Conservation (phyloP, 2,329 filamentous ascomycete species). For the Calonectria pteridis region DNA sequence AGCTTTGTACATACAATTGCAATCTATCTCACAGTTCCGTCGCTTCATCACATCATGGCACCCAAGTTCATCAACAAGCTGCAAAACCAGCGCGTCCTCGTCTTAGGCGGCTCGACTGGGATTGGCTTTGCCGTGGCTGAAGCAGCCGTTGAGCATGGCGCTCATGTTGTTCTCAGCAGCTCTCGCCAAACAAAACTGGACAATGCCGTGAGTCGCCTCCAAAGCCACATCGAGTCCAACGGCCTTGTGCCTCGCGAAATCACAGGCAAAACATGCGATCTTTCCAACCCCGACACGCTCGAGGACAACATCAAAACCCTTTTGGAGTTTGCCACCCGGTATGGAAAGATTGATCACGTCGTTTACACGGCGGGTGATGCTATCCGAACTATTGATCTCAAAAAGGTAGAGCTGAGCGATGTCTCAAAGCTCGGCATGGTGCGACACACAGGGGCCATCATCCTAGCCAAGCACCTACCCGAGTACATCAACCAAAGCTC, state of each 20-base stretch:
- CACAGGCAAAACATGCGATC: constrained; percentile 40
- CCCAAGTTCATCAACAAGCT: constrained; percentile 51
- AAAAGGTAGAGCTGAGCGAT: constrained; percentile 54
- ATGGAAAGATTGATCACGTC: constrained; percentile 68
- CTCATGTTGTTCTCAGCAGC: constrained; percentile 70
- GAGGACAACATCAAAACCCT: constrained; percentile 63
- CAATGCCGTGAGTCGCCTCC: constrained; percentile 58
- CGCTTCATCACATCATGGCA: constrained; percentile 16
- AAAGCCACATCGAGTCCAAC: constrained; percentile 42
- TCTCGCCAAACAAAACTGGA: constrained; percentile 65
- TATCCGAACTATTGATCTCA: constrained; percentile 51
- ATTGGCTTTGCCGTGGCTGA: constrained; percentile 73
- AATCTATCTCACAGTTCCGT: neutral
- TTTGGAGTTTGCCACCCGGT: constrained; percentile 56
- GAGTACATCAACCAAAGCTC: constrained; percentile 56
- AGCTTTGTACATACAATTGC: neutral
- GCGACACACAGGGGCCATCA: constrained; percentile 62
- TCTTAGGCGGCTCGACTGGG: constrained; percentile 74
- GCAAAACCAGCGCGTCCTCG: constrained; percentile 59
- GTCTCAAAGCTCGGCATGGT: constrained; percentile 59
- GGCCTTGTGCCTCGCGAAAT: constrained; percentile 51
- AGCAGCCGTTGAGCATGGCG: constrained; percentile 66
- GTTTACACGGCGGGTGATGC: constrained; percentile 68
- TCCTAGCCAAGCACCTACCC: constrained; percentile 64
- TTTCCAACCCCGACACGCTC: constrained; percentile 30